phyloP scores from a whole-genome alignment of 345 rosid species.

The Eutrema yunnanense region DNA sequence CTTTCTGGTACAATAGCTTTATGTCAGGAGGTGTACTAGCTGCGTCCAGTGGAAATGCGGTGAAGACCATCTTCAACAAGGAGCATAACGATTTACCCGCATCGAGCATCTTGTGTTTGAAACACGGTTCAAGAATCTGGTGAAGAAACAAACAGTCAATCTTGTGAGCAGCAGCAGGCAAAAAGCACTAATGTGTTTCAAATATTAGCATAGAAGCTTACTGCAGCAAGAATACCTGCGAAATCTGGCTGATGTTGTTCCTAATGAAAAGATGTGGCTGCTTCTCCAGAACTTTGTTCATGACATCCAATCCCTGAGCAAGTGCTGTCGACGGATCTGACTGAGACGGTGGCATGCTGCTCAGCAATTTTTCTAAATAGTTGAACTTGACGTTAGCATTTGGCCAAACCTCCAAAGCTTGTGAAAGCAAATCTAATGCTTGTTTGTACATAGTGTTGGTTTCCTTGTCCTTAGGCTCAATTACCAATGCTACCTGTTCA shows the following conservation, averaged over 20 bases:
- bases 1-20: constrained; percentile 75
- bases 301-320: constrained; percentile 98
- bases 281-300: constrained; percentile 97
- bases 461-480: constrained; percentile 99
- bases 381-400: constrained; percentile 96
- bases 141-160: constrained; percentile 15
- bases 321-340: constrained; percentile 96
- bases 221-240: constrained; percentile 56
- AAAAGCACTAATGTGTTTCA: constrained; percentile 2
- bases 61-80: constrained; percentile 90
- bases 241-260: constrained; percentile 88
- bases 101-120: constrained; percentile 90
- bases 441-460: constrained; percentile 85
- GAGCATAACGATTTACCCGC: constrained; percentile 94
- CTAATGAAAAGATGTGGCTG: constrained; percentile 91
- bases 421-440: constrained; percentile 88
- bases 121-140: constrained; percentile 97
- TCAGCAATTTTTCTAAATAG: constrained; percentile 83
- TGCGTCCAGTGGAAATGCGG: constrained; percentile 80
- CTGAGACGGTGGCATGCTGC: constrained; percentile 88
- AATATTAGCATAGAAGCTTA: not conserved
- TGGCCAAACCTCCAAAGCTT: constrained; percentile 98
- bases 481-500: constrained; percentile 91
- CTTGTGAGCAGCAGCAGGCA: not conserved
- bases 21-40: constrained; percentile 64